Base-by-base conservation (phyloP, 2,329 filamentous ascomycete species). In the Ascocoryne sarcoides region DNA sequence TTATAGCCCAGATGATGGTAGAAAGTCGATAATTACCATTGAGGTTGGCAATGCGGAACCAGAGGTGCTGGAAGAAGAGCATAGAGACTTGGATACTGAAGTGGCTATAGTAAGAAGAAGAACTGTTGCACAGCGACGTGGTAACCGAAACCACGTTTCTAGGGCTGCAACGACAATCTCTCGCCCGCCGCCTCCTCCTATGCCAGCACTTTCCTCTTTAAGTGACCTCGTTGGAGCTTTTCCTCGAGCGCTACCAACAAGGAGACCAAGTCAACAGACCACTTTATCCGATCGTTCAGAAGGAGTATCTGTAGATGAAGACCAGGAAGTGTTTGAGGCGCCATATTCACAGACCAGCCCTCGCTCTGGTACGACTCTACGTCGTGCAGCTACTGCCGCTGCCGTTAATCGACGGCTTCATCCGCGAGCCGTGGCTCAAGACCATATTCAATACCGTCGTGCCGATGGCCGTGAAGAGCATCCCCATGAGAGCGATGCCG, bases 401-500 rank as follows among this genome's bases (percentile, higher is more conserved):
- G 82, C 84, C 21, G 76, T 77, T 10, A 87, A 78, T 51, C 77
- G 83, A 40, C 73, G 76, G 17, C 71, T 82, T 35, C 71, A 86
- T 49, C 77, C 76, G 49, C 65, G 71, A 36, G 65, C 75, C 30
- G 62, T 72, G 39, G 65, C 72, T 50, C 64, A 68, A 51, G 65
- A 76, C 1, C 69, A 64, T 29, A 69, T 79, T 33, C 65, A 79
- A 50, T 84, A 82, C 56, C 74, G 79, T 32, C 73, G 81, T 33
- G 80, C 82, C 10, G 80, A 85, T 60, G 79, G 80, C 5, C 70
- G 79, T 31, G 69, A 75, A 31, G 82, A 89, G 53, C 72, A 87
- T 51, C 85, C 85, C 3, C 84, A 92, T 59, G 85, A 92, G 61
- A 90, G 84, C 48, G 85, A 92, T 58, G 84, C 85, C 3, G 86